A percentile compares a stretch with the other conserved stretches of the same genome.
These are phyloP conservation scores for Neurospora terricola DNA, from an alignment of 495 filamentous ascomycete species.

Conservation along the genomic window DNA sequence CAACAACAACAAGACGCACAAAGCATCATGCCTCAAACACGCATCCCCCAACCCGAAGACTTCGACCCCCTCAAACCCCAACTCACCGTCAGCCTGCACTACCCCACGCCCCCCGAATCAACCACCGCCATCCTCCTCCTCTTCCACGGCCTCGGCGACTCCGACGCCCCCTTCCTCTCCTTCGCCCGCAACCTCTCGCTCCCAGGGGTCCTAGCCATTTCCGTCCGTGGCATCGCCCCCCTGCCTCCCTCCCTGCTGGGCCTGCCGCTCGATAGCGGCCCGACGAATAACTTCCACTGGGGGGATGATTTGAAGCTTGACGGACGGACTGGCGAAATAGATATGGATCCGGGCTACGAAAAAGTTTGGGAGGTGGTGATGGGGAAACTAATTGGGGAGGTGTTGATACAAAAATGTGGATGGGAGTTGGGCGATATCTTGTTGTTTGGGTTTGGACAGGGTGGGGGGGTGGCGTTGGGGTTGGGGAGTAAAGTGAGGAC, in stretches of 20 bases:
- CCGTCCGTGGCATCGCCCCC: conserved; percentile 61
- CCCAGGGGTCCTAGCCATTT: conserved; percentile 68
- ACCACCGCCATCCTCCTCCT: conserved; percentile 72
- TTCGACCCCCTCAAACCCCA: conserved; percentile 5
- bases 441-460: conserved; percentile 80
- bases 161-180: conserved; percentile 53
- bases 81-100: conserved; percentile 21
- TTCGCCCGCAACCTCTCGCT: conserved; percentile 66
- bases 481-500: conserved; percentile 32
- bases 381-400: conserved; percentile 47
- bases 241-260: conserved; percentile 67
- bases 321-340: conserved; percentile 49
- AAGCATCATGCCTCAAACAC: background rate
- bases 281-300: conserved; percentile 60
- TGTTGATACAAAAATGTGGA: conserved; percentile 57
- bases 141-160: conserved; percentile 86
- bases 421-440: conserved; percentile 61
- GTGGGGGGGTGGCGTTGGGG: conserved; percentile 67
- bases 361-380: conserved; percentile 41
- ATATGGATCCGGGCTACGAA: conserved; percentile 70
- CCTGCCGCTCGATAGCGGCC: conserved; percentile 4
- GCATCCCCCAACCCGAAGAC: conserved; percentile 2
- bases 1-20: background rate
- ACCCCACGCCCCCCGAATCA: conserved; percentile 31
- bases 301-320: conserved; percentile 78